These are phyloP conservation scores for Aegilops bicornis DNA, from an alignment of 176 grass and related monocot genomes.

Conservation along the genomic window DNA sequence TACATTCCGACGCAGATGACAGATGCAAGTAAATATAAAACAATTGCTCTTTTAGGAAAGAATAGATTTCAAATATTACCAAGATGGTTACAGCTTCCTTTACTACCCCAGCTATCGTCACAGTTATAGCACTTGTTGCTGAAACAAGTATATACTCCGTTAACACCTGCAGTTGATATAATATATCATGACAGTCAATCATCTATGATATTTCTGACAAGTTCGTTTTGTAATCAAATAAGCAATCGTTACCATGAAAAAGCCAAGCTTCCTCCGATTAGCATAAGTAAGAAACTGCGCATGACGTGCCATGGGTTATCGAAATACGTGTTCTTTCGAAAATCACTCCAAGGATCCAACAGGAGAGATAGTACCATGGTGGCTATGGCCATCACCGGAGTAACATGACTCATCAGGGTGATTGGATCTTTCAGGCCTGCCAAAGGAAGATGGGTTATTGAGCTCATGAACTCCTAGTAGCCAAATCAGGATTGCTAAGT, in stretches of 20 bases:
- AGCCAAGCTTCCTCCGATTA: conserved; percentile 80
- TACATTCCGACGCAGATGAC: neutral
- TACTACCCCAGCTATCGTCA: conserved; percentile 97
- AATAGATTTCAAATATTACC: conserved; percentile 49
- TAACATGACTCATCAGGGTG: conserved; percentile 93
- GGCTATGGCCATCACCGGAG: conserved; percentile 88
- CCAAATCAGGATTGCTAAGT: conserved; percentile 4
- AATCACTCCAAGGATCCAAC: conserved; percentile 94
- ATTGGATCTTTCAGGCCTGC: conserved; percentile 97
- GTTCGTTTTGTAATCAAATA: neutral
- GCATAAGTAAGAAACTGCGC: conserved; percentile 88
- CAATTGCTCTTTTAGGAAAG: neutral
- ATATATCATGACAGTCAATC: conserved; percentile 20
- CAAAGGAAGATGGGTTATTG: conserved; percentile 31
- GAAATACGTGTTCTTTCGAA: conserved; percentile 82
- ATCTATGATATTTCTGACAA: conserved; percentile 5
- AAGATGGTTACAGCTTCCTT: conserved; percentile 99
- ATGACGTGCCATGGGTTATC: conserved; percentile 81
- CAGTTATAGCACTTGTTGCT: conserved; percentile 98
- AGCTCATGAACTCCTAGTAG: conserved; percentile 20
- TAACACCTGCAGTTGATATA: conserved; percentile 81
- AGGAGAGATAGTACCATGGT: conserved; percentile 88
- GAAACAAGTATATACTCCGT: conserved; percentile 98
- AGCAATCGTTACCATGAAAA: conserved; percentile 88
- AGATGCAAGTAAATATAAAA: conserved; percentile 18